phyloP scores from a whole-genome alignment of 2,329 filamentous ascomycete genomes.

The Exophiala xenobiotica region DNA sequence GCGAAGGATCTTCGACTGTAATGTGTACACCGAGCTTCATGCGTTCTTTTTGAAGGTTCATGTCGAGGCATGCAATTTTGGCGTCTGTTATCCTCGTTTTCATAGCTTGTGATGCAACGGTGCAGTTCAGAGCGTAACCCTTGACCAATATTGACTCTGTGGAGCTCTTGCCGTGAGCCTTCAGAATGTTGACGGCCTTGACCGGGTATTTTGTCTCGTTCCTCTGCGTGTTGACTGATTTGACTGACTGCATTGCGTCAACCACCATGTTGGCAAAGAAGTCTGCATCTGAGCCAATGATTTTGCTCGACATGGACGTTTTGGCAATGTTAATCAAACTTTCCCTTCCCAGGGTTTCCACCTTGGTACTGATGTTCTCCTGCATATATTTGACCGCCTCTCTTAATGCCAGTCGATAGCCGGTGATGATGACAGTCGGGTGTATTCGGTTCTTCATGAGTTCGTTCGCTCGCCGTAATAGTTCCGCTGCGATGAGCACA shows the following conservation, averaged over 20 bases:
- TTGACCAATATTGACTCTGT: conserved; percentile 88
- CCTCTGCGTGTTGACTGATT: conserved; percentile 78
- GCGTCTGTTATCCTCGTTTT: conserved; percentile 86
- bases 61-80: conserved; percentile 94
- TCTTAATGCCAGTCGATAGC: conserved; percentile 89
- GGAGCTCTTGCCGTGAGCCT: conserved; percentile 92
- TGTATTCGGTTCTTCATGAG: conserved; percentile 99
- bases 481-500: conserved; percentile 93
- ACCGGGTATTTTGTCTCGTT: conserved; percentile 95
- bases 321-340: conserved; percentile 93
- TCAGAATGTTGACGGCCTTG: conserved; percentile 98
- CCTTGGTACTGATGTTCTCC: conserved; percentile 95
- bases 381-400: conserved; percentile 99
- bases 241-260: conserved; percentile 92
- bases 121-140: conserved; percentile 98
- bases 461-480: conserved; percentile 90
- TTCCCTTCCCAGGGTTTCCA: conserved; percentile 85
- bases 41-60: conserved; percentile 97
- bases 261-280: conserved; percentile 98
- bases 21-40: conserved; percentile 99
- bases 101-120: conserved; percentile 97
- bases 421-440: conserved; percentile 98
- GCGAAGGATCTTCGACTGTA: conserved; percentile 93
- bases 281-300: conserved; percentile 91
- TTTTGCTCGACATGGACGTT: conserved; percentile 99